A percentile compares a stretch with the other conserved stretches of the same genome.
Conservation (phyloP, 768 basidiomycete genomes). For the Rubroboletus satanas region DNA sequence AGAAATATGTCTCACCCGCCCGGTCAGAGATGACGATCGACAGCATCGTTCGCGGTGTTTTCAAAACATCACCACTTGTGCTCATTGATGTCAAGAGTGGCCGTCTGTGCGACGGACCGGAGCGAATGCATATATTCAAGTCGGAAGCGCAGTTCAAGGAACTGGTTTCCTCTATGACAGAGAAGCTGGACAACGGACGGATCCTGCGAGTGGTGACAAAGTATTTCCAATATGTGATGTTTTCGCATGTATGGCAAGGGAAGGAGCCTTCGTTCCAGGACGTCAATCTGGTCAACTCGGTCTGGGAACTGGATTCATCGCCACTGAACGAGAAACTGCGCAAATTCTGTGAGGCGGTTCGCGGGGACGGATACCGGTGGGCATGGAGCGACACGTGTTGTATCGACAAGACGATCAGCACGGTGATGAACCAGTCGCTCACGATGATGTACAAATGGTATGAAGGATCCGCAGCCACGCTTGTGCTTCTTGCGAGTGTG, state of each 20-base stretch:
- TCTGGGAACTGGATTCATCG: too few species aligned
- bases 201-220: not conserved
- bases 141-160: not conserved
- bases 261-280: not conserved
- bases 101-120: not conserved
- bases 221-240: conserved; percentile 4
- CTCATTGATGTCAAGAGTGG: not conserved
- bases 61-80: not conserved
- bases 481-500: not conserved
- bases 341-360: too few species aligned
- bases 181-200: not conserved
- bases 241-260: not conserved
- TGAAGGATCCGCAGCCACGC: not conserved
- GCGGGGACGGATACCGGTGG: too few species aligned
- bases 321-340: too few species aligned
- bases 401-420: too few species aligned
- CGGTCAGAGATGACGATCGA: not conserved
- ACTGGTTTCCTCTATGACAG: not conserved
- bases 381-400: too few species aligned
- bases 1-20: not conserved
- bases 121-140: not conserved
- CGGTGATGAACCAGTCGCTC: too few species aligned
- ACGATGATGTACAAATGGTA: not conserved
- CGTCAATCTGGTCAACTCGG: too few species aligned
- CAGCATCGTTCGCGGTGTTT: not conserved